Evolutionary conservation across 768 basidiomycete species (phyloP).

Genomic region (Lepiota venenata): DNA sequence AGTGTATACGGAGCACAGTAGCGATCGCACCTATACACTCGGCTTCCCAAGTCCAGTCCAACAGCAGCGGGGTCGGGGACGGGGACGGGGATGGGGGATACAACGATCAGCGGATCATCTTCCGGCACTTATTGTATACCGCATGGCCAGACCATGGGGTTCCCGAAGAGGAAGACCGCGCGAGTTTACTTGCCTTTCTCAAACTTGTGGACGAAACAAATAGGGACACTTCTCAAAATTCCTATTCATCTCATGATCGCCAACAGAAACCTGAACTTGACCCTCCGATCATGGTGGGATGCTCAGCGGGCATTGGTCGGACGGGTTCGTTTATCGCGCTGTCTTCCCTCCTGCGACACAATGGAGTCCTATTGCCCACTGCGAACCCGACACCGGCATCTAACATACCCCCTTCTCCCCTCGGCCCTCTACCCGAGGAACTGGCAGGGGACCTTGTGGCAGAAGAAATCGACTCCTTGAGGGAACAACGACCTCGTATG

Average conservation of each 20-base stretch:
- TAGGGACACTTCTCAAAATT: conserved; percentile 35
- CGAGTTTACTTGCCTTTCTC: conserved; percentile 58
- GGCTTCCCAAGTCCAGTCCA: not conserved
- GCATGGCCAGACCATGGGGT: conserved; percentile 88
- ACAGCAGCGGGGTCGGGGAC: conserved; percentile 5
- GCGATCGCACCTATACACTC: conserved; percentile 40
- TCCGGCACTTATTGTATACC: conserved; percentile 69
- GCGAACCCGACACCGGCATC: conserved; percentile 25
- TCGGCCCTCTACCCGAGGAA: conserved; percentile 53
- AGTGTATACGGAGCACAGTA: conserved; percentile 60
- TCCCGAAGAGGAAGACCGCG: conserved; percentile 57
- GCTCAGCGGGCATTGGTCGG: conserved; percentile 85
- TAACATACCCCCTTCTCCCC: conserved; percentile 42
- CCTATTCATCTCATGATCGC: conserved; percentile 15
- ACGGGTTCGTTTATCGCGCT: conserved; percentile 86
- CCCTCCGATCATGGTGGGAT: conserved; percentile 79
- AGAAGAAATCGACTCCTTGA: conserved; percentile 70
- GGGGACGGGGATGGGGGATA: conserved; percentile 15
- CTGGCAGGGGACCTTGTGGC: conserved; percentile 55
- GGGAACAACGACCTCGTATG: conserved; percentile 84
- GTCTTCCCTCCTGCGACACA: conserved; percentile 69
- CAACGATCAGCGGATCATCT: conserved; percentile 37
- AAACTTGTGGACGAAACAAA: conserved; percentile 64
- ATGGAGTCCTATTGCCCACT: conserved; percentile 43
- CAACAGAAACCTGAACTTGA: conserved; percentile 40